Evolutionary conservation across 2,329 filamentous ascomycete genomes (phyloP).

Genomic region (Aureobasidium sp.): DNA sequence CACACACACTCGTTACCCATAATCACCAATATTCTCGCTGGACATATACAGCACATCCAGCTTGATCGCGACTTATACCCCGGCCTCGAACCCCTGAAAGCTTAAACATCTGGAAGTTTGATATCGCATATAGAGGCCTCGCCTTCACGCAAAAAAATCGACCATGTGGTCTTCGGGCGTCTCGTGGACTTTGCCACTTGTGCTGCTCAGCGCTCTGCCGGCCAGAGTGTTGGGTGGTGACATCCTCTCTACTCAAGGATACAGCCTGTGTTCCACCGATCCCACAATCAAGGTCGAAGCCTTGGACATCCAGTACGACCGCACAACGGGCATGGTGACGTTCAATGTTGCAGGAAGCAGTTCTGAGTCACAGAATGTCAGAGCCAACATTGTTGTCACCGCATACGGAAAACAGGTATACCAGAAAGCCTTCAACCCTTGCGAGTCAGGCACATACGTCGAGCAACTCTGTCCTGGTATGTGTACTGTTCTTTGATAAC

Average conservation of each 20-base stretch:
- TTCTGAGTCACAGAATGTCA: constrained; percentile 66
- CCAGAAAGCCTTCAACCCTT: constrained; percentile 74
- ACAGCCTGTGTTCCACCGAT: constrained; percentile 59
- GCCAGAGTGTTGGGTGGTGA: constrained; percentile 54
- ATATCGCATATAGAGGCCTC: not conserved
- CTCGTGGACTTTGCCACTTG: constrained; percentile 19
- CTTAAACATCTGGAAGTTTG: not conserved
- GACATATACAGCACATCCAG: not conserved
- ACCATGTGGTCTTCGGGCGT: constrained; percentile 22
- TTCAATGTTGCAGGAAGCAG: constrained; percentile 82
- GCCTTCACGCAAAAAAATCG: not conserved
- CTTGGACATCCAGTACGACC: constrained; percentile 72
- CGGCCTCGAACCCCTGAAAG: not conserved
- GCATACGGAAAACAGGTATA: constrained; percentile 83
- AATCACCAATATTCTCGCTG: not conserved
- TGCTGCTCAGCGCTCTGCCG: constrained; percentile 27
- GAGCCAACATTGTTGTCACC: constrained; percentile 62
- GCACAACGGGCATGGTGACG: constrained; percentile 58
- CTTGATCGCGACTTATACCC: not conserved
- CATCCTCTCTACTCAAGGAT: constrained; percentile 71
- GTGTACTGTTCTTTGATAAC: constrained; percentile 19
- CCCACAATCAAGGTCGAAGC: constrained; percentile 59
- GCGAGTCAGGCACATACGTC: constrained; percentile 58
- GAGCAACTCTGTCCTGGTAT: constrained; percentile 71
- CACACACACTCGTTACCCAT: not conserved